Evolutionary conservation across 2,329 filamentous ascomycete species (phyloP).

Genomic region (Trichoderma pleuroti): DNA sequence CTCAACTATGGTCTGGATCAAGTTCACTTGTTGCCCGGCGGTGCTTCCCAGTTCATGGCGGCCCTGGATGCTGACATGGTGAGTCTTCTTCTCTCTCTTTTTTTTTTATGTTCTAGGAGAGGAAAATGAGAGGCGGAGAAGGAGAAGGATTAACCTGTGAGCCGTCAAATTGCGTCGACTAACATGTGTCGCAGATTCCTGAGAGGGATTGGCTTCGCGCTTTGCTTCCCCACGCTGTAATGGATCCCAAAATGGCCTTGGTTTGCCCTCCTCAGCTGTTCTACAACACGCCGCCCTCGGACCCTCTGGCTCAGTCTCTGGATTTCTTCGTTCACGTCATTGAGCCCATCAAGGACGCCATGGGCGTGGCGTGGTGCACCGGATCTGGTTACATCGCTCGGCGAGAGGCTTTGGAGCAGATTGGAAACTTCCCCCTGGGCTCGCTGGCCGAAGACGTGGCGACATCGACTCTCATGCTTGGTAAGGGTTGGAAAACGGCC

Average conservation of each 20-base stretch:
- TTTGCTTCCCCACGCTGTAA: slow-evolving; percentile 56
- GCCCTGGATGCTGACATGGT: slow-evolving; percentile 65
- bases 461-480: slow-evolving; percentile 56
- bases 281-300: slow-evolving; percentile 58
- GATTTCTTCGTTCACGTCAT: slow-evolving; percentile 56
- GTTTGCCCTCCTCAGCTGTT: slow-evolving; percentile 61
- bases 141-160: background rate
- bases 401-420: slow-evolving; percentile 56
- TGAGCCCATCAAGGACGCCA: slow-evolving; percentile 48
- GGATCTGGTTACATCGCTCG: slow-evolving; percentile 60
- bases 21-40: slow-evolving; percentile 49
- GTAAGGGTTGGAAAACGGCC: slow-evolving; percentile 59
- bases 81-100: slow-evolving; percentile 18
- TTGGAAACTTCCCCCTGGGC: slow-evolving; percentile 59
- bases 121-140: background rate
- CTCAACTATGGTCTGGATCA: slow-evolving; percentile 57
- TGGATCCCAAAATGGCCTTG: slow-evolving; percentile 54
- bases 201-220: slow-evolving; percentile 58
- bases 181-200: slow-evolving; percentile 46
- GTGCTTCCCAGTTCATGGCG: slow-evolving; percentile 57
- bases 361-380: slow-evolving; percentile 60
- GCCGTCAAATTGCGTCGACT: background rate
- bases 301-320: slow-evolving; percentile 56
- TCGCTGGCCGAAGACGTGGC: slow-evolving; percentile 60
- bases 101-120: background rate